These are phyloP conservation scores for Fonsecaea erecta DNA, from an alignment of 2,329 filamentous ascomycete genomes.

Conservation along the genomic window DNA sequence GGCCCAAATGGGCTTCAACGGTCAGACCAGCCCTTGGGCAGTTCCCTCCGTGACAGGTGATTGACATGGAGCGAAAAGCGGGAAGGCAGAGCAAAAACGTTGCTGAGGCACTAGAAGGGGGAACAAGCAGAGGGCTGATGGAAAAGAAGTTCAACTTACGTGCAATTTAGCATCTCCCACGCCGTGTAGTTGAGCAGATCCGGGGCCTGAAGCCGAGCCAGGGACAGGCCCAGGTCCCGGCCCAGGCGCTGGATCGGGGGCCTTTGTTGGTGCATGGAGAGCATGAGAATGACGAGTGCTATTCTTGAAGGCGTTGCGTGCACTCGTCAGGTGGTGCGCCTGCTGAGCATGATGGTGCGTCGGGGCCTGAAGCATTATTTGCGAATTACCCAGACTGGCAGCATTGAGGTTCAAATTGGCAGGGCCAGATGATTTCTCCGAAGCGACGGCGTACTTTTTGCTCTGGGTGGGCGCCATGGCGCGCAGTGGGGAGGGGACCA, in stretches of 20 bases:
- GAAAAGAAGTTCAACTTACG: conserved; percentile 26
- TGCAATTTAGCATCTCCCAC: conserved; percentile 12
- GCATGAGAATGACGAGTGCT: conserved; percentile 14
- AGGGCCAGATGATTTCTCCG: conserved; percentile 29
- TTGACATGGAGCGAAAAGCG: conserved; percentile 7
- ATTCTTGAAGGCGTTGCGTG: conserved; percentile 15
- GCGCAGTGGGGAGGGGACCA: conserved; percentile 17
- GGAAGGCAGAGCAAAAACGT: background rate
- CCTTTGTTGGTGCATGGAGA: conserved; percentile 14
- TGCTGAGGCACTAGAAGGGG: background rate
- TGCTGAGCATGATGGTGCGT: conserved; percentile 7
- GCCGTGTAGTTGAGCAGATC: conserved; percentile 4
- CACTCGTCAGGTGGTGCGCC: conserved; percentile 6
- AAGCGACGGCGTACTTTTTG: conserved; percentile 30
- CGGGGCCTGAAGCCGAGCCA: conserved; percentile 1
- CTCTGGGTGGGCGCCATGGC: conserved; percentile 30
- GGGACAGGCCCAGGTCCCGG: conserved; percentile 20
- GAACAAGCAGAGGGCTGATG: background rate
- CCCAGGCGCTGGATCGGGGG: conserved; percentile 11
- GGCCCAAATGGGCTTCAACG: conserved; percentile 31
- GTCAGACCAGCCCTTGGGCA: conserved; percentile 21
- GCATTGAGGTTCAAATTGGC: conserved; percentile 16
- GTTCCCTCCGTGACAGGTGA: background rate
- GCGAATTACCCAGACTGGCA: conserved; percentile 13
- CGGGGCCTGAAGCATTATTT: conserved; percentile 4